A percentile compares a stretch with the other conserved stretches of the same genome.
Conservation (phyloP, 1,139 yeast species). For the Sugiyamaella pinicola region DNA sequence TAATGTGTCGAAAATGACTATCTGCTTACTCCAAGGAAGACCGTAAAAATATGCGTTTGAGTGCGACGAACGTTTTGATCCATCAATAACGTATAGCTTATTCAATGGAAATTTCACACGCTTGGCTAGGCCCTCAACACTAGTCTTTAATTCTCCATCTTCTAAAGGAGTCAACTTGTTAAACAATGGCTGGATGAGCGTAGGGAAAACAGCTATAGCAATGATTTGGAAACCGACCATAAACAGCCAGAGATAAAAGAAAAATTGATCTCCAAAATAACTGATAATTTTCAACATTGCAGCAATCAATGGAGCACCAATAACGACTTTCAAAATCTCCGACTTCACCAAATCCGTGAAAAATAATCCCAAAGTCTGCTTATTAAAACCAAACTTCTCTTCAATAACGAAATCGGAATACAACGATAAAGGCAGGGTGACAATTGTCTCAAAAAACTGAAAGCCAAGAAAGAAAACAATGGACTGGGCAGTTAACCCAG, state of each 20-base stretch:
- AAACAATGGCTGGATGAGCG: conserved; percentile 86
- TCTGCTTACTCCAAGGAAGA: conserved; percentile 94
- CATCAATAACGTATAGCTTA: conserved; percentile 85
- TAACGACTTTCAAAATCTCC: conserved; percentile 52
- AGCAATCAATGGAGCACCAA: conserved; percentile 75
- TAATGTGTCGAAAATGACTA: conserved; percentile 88
- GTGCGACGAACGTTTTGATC: conserved; percentile 92
- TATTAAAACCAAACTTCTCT: conserved; percentile 91
- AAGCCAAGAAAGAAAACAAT: conserved; percentile 60
- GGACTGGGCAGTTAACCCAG: conserved; percentile 53
- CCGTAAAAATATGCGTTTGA: conserved; percentile 97
- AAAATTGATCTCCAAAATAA: conserved; percentile 75
- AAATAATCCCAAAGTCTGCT: conserved; percentile 73
- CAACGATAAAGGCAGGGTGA: conserved; percentile 68
- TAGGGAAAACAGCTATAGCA: conserved; percentile 71
- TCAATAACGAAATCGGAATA: conserved; percentile 86
- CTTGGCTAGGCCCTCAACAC: conserved; percentile 77
- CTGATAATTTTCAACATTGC: conserved; percentile 80
- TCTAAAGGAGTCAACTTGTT: conserved; percentile 88
- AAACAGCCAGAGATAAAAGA: conserved; percentile 75
- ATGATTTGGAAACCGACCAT: conserved; percentile 70
- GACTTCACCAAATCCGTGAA: conserved; percentile 68
- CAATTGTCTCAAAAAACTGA: conserved; percentile 52
- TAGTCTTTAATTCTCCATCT: conserved; percentile 82
- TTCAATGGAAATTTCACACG: conserved; percentile 81